Percentiles rank a stretch among this genome's conserved stretches.
Evolutionary conservation across 805 yeast species (phyloP).

Genomic region (Candida boleticola): DNA sequence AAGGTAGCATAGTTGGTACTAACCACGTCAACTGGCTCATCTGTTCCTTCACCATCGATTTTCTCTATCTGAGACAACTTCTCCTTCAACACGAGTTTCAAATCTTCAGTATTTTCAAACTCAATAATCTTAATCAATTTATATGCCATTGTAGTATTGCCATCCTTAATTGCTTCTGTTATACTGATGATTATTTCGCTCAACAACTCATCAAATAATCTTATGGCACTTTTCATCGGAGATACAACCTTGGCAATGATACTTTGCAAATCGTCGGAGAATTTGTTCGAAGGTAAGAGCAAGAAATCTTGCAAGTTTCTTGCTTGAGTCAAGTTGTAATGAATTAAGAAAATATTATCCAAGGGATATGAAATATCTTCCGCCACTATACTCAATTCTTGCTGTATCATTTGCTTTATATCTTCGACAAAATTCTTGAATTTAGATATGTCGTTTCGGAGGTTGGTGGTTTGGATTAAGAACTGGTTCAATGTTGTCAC

Average conservation of each 20-base stretch:
- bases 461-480: conserved; percentile 64
- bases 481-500: conserved; percentile 70
- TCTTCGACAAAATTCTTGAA: conserved; percentile 50
- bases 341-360: conserved; percentile 62
- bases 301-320: conserved; percentile 80
- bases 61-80: conserved; percentile 24
- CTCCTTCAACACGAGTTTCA: conserved; percentile 40
- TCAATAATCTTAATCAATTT: conserved; percentile 77
- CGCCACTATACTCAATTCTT: conserved; percentile 32
- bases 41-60: conserved; percentile 7
- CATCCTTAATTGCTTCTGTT: conserved; percentile 70
- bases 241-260: conserved; percentile 58
- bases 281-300: conserved; percentile 45
- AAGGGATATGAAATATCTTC: conserved; percentile 40
- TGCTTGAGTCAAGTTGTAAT: conserved; percentile 65
- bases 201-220: conserved; percentile 63
- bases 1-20: conserved; percentile 26
- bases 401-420: conserved; percentile 53
- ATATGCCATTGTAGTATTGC: conserved; percentile 64
- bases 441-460: conserved; percentile 59
- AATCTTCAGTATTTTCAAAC: conserved; percentile 76
- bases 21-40: conserved; percentile 21
- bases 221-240: conserved; percentile 47
- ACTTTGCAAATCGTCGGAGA: conserved; percentile 62
- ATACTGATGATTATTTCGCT: conserved; percentile 64